These are phyloP conservation scores for Ajuga chamaepitys DNA, from an alignment of 257 asterid genomes.

Conservation along the genomic window DNA sequence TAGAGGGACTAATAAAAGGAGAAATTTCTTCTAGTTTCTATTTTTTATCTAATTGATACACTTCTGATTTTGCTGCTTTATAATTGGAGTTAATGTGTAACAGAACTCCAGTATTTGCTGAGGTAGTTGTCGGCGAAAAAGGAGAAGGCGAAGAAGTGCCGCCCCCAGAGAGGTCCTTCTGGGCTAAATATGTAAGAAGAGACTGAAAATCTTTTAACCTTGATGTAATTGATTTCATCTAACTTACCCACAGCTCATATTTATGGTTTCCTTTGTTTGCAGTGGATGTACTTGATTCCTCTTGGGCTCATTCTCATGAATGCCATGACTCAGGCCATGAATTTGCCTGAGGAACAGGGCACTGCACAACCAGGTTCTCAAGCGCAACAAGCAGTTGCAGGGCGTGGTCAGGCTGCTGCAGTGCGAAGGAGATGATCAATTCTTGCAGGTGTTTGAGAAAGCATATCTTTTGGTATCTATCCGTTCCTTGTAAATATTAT, in stretches of 20 bases:
- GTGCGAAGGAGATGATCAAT: constrained; percentile 73
- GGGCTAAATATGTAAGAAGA: constrained; percentile 93
- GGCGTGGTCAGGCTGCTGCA: constrained; percentile 68
- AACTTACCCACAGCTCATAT: background rate
- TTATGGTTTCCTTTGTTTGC: constrained; percentile 16
- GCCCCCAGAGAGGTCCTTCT: constrained; percentile 89
- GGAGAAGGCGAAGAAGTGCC: constrained; percentile 61
- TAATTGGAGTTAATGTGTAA: constrained; percentile 17
- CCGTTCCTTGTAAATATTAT: background rate
- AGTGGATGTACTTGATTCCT: constrained; percentile 99
- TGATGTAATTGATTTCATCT: background rate
- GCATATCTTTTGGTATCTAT: constrained; percentile 15
- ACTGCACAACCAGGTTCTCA: constrained; percentile 65
- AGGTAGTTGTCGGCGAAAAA: constrained; percentile 57
- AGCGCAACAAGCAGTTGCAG: constrained; percentile 44
- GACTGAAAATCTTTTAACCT: background rate
- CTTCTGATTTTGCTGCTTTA: background rate
- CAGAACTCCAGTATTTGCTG: constrained; percentile 88
- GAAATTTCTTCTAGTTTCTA: background rate
- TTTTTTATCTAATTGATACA: constrained; percentile 1
- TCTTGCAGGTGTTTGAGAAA: background rate
- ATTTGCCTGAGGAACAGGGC: constrained; percentile 78
- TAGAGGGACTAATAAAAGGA: background rate
- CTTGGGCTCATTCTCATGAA: constrained; percentile 89
- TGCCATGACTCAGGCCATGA: constrained; percentile 94